Evolutionary conservation across 495 filamentous ascomycete species (phyloP).

Genomic region (Pyronema omphalodes): DNA sequence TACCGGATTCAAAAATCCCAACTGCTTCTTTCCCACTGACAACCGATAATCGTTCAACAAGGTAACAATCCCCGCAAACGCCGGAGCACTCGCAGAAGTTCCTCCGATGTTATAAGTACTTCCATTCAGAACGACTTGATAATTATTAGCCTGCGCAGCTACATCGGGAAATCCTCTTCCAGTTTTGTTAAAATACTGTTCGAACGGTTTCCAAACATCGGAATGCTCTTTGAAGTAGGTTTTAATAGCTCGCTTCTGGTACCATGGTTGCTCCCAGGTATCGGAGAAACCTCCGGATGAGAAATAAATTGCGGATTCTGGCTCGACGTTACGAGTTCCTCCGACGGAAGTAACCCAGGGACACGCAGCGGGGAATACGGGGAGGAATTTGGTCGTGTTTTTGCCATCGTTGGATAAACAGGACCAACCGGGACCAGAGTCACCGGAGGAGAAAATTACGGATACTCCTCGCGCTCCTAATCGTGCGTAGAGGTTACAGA

Average conservation of each 20-base stretch:
- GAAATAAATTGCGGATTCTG: slow-evolving; percentile 38
- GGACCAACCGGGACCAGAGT: slow-evolving; percentile 41
- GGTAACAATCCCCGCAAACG: slow-evolving; percentile 36
- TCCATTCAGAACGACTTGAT: slow-evolving; percentile 4
- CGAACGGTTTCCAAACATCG: slow-evolving; percentile 27
- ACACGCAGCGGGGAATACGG: slow-evolving; percentile 59
- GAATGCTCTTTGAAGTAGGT: slow-evolving; percentile 32
- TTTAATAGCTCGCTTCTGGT: slow-evolving; percentile 41
- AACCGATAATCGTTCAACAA: slow-evolving; percentile 42
- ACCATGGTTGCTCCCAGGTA: slow-evolving; percentile 43
- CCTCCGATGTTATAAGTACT: slow-evolving; percentile 4
- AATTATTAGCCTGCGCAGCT: slow-evolving; percentile 27
- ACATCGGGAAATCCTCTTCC: slow-evolving; percentile 65
- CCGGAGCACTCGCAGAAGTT: slow-evolving; percentile 31
- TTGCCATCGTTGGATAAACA: slow-evolving; percentile 51
- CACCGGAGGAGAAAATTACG: slow-evolving; percentile 55
- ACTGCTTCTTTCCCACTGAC: slow-evolving; percentile 27
- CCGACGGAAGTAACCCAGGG: slow-evolving; percentile 68
- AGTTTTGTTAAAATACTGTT: slow-evolving; percentile 34
- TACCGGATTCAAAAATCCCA: slow-evolving; percentile 49
- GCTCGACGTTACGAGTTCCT: slow-evolving; percentile 41
- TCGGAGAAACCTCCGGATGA: slow-evolving; percentile 57
- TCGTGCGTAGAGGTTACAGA: slow-evolving; percentile 55
- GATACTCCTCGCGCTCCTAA: slow-evolving; percentile 56
- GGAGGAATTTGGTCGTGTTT: slow-evolving; percentile 40